Evolutionary conservation across 331 rosid species (phyloP).

Genomic region (Cucumis variabilis): DNA sequence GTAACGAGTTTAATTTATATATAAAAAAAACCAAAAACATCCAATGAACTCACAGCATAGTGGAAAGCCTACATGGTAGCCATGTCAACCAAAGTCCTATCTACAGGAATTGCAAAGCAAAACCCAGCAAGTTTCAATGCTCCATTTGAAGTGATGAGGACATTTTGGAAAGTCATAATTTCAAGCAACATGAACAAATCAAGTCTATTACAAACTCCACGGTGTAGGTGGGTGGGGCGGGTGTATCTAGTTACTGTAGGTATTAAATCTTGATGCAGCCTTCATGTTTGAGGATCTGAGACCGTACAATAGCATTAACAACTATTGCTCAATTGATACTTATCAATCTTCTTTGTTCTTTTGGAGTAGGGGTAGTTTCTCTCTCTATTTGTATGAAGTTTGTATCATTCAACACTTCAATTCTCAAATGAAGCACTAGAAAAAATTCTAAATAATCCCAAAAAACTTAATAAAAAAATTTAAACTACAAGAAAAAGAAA

Average conservation of each 20-base stretch:
- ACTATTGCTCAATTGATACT: neutral
- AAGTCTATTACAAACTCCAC: constrained; percentile 1
- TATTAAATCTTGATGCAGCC: neutral
- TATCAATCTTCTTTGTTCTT: neutral
- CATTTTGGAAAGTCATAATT: constrained; percentile 64
- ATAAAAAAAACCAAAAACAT: too few species aligned
- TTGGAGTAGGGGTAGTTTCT: neutral
- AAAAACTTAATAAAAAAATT: neutral
- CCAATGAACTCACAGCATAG: too few species aligned
- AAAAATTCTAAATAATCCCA: neutral
- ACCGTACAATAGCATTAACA: neutral
- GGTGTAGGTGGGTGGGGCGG: neutral
- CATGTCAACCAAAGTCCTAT: too few species aligned
- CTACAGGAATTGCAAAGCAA: constrained; percentile 83
- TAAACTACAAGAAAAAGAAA: neutral
- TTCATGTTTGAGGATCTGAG: neutral
- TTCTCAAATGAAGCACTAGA: neutral
- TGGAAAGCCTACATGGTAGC: too few species aligned
- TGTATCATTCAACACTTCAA: neutral
- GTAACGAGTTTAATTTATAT: too few species aligned
- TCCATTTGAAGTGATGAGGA: constrained; percentile 92
- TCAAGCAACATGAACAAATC: constrained; percentile 24
- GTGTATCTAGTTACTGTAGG: neutral
- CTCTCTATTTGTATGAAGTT: neutral
- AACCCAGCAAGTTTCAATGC: constrained; percentile 99